These are phyloP conservation scores for Xylaria acuta DNA, from an alignment of 495 filamentous ascomycete genomes.

Conservation along the genomic window DNA sequence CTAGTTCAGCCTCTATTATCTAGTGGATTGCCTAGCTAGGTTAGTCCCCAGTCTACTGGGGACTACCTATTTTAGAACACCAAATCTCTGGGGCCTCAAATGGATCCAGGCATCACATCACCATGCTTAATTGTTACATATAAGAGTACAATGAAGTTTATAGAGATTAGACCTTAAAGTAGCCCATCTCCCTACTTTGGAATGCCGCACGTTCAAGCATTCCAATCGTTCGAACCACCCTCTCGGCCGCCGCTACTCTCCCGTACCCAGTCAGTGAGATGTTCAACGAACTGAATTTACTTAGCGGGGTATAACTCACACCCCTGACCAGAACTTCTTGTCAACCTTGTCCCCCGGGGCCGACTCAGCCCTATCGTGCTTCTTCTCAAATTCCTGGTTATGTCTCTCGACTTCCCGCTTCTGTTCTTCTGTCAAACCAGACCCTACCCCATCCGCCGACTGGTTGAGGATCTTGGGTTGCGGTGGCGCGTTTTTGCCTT, in stretches of 20 bases:
- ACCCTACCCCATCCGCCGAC: constrained; percentile 40
- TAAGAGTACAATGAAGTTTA: background rate
- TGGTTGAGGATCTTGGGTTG: constrained; percentile 56
- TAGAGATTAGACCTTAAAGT: background rate
- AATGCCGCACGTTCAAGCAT: constrained; percentile 27
- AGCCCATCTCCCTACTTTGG: background rate
- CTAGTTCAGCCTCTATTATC: background rate
- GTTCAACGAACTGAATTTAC: background rate
- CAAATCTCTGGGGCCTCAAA: background rate
- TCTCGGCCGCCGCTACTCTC: constrained; percentile 31
- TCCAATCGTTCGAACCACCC: constrained; percentile 32
- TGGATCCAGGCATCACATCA: background rate
- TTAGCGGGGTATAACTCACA: constrained; percentile 30
- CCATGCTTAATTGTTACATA: background rate
- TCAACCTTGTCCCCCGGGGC: constrained; percentile 55
- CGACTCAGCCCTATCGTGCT: constrained; percentile 48
- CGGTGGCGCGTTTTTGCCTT: constrained; percentile 41
- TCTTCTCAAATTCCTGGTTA: constrained; percentile 58
- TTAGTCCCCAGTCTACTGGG: background rate
- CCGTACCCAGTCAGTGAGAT: constrained; percentile 21
- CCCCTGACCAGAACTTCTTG: constrained; percentile 54
- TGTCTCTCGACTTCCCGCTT: constrained; percentile 58
- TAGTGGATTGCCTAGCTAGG: background rate
- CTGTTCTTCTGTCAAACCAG: constrained; percentile 52
- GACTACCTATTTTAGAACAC: background rate